Evolutionary conservation across 2,329 filamentous ascomycete species (phyloP).

Genomic region (Gliomastix tumulicola): DNA sequence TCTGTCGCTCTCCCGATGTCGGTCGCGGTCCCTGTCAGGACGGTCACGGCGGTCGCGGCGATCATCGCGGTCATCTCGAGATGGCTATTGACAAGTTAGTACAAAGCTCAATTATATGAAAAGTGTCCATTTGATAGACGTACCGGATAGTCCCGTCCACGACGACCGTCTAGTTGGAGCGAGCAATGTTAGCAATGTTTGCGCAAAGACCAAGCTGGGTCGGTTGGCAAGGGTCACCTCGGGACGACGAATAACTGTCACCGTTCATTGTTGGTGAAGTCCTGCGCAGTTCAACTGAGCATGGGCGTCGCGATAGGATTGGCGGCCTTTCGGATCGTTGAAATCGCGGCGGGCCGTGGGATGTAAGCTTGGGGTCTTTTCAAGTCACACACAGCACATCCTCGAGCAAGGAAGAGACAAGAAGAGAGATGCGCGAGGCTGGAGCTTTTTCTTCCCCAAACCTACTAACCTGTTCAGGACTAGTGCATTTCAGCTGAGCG

Average conservation of each 20-base stretch:
- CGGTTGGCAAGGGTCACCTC: constrained; percentile 45
- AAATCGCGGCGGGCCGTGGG: too few relatives aligned
- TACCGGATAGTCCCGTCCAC: constrained; percentile 50
- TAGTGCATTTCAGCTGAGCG: neutral
- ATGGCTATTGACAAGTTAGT: too few relatives aligned
- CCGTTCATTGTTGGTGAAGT: constrained; percentile 71
- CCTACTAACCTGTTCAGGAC: neutral
- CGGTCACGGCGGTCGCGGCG: too few relatives aligned
- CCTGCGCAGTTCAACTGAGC: too few relatives aligned
- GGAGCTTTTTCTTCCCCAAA: constrained; percentile 7
- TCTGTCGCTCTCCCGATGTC: constrained; percentile 25
- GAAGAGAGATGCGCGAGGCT: constrained; percentile 4
- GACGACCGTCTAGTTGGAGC: constrained; percentile 35
- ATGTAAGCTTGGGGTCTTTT: too few relatives aligned
- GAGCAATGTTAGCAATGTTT: constrained; percentile 12
- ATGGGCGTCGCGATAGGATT: too few relatives aligned
- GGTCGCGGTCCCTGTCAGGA: too few relatives aligned
- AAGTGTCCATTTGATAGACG: too few relatives aligned
- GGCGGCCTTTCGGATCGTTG: too few relatives aligned
- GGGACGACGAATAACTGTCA: constrained; percentile 71
- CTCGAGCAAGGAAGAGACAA: too few relatives aligned
- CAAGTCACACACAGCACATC: too few relatives aligned
- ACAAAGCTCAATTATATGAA: too few relatives aligned
- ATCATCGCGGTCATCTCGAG: constrained; percentile 21
- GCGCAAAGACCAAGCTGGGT: constrained; percentile 21